Conservation (phyloP, 2,329 filamentous ascomycete genomes). For the Ophiognomonia clavigignenti-juglandacearum region DNA sequence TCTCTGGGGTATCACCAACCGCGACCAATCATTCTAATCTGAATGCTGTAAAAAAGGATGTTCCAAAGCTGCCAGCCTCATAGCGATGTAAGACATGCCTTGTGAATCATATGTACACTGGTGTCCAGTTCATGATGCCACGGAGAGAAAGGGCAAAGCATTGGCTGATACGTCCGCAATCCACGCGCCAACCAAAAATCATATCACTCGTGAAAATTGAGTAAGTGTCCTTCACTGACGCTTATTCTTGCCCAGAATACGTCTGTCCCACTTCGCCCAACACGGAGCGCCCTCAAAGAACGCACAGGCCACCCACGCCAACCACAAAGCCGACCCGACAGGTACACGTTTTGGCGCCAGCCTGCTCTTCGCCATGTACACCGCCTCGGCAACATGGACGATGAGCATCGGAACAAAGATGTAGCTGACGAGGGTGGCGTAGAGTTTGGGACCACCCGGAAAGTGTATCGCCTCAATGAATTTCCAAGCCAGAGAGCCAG, state of each 20-base stretch:
- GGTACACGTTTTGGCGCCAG: conserved; percentile 44
- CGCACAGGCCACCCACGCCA: conserved; percentile 46
- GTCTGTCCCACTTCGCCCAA: conserved; percentile 46
- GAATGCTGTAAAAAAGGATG: no score
- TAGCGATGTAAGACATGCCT: no score
- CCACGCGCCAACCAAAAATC: no score
- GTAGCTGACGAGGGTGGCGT: conserved; percentile 52
- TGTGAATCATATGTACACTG: no score
- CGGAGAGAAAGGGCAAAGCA: no score
- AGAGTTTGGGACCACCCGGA: conserved; percentile 54
- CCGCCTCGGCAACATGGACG: conserved; percentile 63
- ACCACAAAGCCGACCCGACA: conserved; percentile 44
- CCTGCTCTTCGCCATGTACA: conserved; percentile 43
- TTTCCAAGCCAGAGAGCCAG: conserved; percentile 46
- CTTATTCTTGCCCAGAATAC: conserved; percentile 30
- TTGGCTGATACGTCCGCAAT: no score
- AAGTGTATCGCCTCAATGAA: conserved; percentile 42
- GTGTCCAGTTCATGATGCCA: no score
- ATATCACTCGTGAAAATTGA: no score
- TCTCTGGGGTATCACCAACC: no score
- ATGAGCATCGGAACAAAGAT: conserved; percentile 55
- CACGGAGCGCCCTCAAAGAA: conserved; percentile 50
- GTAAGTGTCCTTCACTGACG: no score
- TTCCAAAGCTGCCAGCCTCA: no score
- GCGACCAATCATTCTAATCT: no score